Evolutionary conservation across 2,329 filamentous ascomycete species (phyloP), one percentile per base, ranked within the genome.

Genomic region (Eurotiales sp.): DNA sequence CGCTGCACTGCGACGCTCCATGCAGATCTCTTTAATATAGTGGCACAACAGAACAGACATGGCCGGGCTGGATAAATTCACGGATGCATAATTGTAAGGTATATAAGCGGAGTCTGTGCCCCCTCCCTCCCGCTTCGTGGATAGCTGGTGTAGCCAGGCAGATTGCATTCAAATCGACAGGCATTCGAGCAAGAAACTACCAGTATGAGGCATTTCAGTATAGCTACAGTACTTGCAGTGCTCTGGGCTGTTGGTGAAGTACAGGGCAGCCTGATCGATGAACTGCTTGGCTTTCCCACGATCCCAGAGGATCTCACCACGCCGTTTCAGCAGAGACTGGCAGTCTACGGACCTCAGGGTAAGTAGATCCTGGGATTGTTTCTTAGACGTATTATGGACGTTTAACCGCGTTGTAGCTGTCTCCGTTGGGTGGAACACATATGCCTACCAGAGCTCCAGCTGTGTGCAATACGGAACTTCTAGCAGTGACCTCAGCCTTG

Each of bases 381-480:
- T 11, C n/a, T 40, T 15, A 2, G 19, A 10, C 14, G 8, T 27
- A 10, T n/a, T 8, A 5, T 14, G 2, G 17, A 23, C 25, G 21
- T 43, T 49, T 14, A n/a, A 2, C 11, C 4, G 1, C 3, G 8
- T 17, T 4, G 23, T 19, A 53, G 51, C 51, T 22, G 51, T 53
- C 14, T 53, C 51, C 12, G 25, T 53, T 21, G 51, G 74, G 1
- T 83, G 79, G 79, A 82, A 82, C 59, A 83, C 79, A 0, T 82
- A 81, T 58, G 55, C 71, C 51, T 58, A 75, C 54, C 58, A 78
- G 12, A 61, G 58, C 51, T 59, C 72, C 32, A 63, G 74, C 11
- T 82, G 79, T 50, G 79, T 83, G 4, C 56, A 71, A 37, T 83
- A 80, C 58, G 79, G 79, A 41, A 72, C 67, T 2, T 73, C 75